Percentiles rank a stretch among this genome's conserved stretches.
These are phyloP conservation scores for Aspergillus aculeatus DNA, from an alignment of 2,329 filamentous ascomycete species.

Conservation along the genomic window DNA sequence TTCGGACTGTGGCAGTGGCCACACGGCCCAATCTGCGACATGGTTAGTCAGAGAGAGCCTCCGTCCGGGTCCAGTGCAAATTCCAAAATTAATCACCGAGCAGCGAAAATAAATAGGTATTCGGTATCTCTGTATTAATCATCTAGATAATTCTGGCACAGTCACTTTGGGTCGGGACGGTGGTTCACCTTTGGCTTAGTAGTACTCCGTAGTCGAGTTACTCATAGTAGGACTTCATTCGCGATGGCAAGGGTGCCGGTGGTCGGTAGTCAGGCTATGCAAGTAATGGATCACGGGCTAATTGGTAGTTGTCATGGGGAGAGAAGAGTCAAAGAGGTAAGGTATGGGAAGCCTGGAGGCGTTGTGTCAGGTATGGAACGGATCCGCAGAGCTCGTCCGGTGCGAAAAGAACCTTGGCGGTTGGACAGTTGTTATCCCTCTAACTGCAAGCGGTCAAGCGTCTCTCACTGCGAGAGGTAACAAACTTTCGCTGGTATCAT, in stretches of 20 bases:
- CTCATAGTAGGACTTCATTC: no score
- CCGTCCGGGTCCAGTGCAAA: background rate
- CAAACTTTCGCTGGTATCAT: background rate
- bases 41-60: background rate
- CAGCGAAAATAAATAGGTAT: background rate
- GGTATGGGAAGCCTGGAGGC: background rate
- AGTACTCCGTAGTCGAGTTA: no score
- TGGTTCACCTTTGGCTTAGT: background rate
- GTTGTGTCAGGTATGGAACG: constrained; percentile 1
- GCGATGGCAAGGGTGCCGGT: constrained; percentile 4
- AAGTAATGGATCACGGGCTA: background rate
- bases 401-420: constrained; percentile 11
- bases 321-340: background rate
- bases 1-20: background rate
- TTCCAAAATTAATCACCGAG: background rate
- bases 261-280: background rate
- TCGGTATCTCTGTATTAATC: background rate
- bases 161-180: constrained; percentile 1
- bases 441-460: constrained; percentile 9
- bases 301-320: background rate
- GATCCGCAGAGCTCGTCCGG: constrained; percentile 5
- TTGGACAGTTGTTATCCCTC: constrained; percentile 11
- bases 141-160: background rate
- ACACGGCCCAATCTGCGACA: background rate
- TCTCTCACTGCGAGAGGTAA: background rate